Evolutionary conservation across 305 asterid species (phyloP).

Genomic region (Vinca major): DNA sequence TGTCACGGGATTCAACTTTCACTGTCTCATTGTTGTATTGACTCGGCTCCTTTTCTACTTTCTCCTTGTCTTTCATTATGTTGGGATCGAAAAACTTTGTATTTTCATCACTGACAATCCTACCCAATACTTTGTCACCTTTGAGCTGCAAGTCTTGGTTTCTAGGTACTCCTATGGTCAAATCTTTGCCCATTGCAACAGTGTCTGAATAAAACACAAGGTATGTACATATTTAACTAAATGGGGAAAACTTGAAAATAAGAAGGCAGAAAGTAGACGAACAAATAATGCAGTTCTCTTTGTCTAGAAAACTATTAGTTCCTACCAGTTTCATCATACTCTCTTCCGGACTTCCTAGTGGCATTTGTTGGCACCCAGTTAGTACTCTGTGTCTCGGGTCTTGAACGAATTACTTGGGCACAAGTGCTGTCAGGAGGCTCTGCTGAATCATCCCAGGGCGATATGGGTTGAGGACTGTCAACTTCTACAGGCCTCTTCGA

Average conservation of each 20-base stretch:
- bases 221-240: neutral
- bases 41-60: constrained; percentile 14
- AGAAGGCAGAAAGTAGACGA: neutral
- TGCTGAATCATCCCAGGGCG: constrained; percentile 32
- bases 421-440: constrained; percentile 37
- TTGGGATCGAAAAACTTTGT: constrained; percentile 11
- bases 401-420: constrained; percentile 34
- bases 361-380: constrained; percentile 27
- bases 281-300: neutral
- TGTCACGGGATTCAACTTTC: constrained; percentile 18
- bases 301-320: constrained; percentile 3
- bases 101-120: constrained; percentile 18
- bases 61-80: constrained; percentile 22
- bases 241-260: neutral
- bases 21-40: constrained; percentile 18
- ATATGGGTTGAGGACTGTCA: constrained; percentile 30
- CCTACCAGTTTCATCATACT: constrained; percentile 28
- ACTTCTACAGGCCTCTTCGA: constrained; percentile 36
- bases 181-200: constrained; percentile 27
- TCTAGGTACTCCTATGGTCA: constrained; percentile 28
- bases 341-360: constrained; percentile 15
- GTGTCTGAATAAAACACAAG: constrained; percentile 14
- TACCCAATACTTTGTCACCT: constrained; percentile 16
- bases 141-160: constrained; percentile 23
- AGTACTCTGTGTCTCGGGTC: constrained; percentile 29